Evolutionary conservation across 805 yeast species (phyloP).

Genomic region (Danielia reshetovae): DNA sequence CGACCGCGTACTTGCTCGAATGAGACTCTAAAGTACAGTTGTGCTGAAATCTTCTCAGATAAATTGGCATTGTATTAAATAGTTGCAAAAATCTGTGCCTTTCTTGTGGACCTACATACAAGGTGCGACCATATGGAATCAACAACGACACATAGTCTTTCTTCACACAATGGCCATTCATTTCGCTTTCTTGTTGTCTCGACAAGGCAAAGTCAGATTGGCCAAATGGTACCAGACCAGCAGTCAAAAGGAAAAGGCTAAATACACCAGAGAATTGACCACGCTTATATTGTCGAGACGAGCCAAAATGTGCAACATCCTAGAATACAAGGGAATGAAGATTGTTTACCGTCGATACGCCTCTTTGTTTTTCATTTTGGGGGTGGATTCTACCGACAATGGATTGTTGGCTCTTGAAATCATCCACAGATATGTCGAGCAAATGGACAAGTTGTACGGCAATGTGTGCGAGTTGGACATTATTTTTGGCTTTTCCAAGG

Average conservation of each 20-base stretch:
- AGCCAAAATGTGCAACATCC: slow-evolving; percentile 91
- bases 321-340: slow-evolving; percentile 81
- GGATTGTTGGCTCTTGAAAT: slow-evolving; percentile 82
- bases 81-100: too few relatives aligned
- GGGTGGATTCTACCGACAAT: slow-evolving; percentile 78
- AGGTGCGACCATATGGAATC: not conserved
- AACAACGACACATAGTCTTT: not conserved
- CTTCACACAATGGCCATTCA: slow-evolving; percentile 59
- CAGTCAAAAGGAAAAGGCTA: slow-evolving; percentile 80
- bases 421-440: slow-evolving; percentile 91
- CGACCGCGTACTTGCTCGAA: slow-evolving; percentile 35
- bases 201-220: slow-evolving; percentile 93
- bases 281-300: slow-evolving; percentile 81
- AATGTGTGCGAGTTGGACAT: slow-evolving; percentile 96
- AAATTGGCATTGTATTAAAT: too few relatives aligned
- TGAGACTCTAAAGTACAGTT: too few relatives aligned
- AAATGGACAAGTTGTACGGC: slow-evolving; percentile 93
- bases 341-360: slow-evolving; percentile 92
- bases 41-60: too few relatives aligned
- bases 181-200: slow-evolving; percentile 75
- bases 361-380: slow-evolving; percentile 83
- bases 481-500: slow-evolving; percentile 91
- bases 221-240: slow-evolving; percentile 90
- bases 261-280: slow-evolving; percentile 79
- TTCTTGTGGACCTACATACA: not conserved